Evolutionary conservation across 805 yeast species (phyloP), one percentile per base, ranked within the genome.

Genomic region (Schizosaccharomyces osmophilus): DNA sequence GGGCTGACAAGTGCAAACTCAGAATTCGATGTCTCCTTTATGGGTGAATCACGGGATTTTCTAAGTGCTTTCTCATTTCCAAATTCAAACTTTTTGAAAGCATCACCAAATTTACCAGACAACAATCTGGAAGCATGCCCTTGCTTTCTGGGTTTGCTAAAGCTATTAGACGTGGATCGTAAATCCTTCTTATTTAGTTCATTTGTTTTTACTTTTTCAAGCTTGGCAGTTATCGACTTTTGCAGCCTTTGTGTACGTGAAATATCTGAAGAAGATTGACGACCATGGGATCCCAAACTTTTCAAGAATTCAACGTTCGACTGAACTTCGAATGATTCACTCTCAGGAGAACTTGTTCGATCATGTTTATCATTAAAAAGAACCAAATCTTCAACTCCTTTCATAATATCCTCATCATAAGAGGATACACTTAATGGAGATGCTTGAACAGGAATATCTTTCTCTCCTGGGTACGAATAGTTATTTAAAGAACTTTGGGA

Each of bases 41-140:
- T 6, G 1, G 57, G n/a, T 22, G 31, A 22, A 24, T 29, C 26
- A 19, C 8, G 2, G 15, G 31, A 13, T 29, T 29, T 22, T 13
- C 36, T 17, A 13, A 6, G 26, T 3, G 45, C 11, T 41, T 57
- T 57, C 8, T 57, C 48, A 5, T 11, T n/a, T 8, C 60, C 42
- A 26, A 51, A 51, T 24, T 57, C 60, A 19, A 57, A 57, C 22
- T 22, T 26, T 41, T 57, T 57, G 11, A 57, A 57, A 2, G 60
- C 60, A 19, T 57, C 60, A 57, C 60, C 42, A 22, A 57, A 57
- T 41, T 57, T 57, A 19, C 31, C 39, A 13, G 57, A 51, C 8
- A 51, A 29, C 3, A 51, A 11, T 29, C 32, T 29, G 26, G 51
- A 45, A 45, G 51, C 51, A 45, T 24, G 26, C 26, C 22, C 26